Conservation (phyloP, 345 rosid species). For the Eucalyptus camaldulensis region DNA sequence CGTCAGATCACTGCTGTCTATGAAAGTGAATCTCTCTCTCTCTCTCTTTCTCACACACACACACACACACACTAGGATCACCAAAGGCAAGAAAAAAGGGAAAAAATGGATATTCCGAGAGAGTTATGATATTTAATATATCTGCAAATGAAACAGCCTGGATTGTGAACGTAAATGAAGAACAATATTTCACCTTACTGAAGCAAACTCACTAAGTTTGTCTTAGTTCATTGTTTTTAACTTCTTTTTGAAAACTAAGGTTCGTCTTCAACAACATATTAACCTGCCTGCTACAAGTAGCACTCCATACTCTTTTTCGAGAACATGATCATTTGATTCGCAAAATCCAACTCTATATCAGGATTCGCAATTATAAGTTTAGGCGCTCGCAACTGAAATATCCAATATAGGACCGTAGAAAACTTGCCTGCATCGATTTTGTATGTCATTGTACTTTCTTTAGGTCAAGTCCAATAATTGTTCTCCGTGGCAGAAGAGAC, state of each 20-base stretch:
- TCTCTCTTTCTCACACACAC: too few relatives aligned
- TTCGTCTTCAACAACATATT: not conserved
- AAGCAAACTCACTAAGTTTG: not conserved
- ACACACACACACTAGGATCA: not conserved
- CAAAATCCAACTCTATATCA: not conserved
- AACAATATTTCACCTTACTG: not conserved
- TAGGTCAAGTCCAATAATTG: not conserved
- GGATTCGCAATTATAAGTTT: rapidly evolving
- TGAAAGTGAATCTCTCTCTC: not conserved
- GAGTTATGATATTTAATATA: rapidly evolving
- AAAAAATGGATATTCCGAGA: not conserved
- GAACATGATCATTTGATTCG: not conserved
- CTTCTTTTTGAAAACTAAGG: not conserved
- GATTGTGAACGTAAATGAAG: rapidly evolving
- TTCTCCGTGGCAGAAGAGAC: too few relatives aligned
- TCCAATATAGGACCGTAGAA: not conserved
- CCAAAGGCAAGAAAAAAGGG: not conserved
- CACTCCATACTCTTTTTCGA: not conserved
- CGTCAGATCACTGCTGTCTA: too few relatives aligned
- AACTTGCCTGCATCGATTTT: not conserved
- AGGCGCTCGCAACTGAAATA: not conserved
- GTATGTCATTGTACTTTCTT: not conserved
- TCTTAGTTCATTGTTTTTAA: not conserved
- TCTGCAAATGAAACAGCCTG: not conserved
- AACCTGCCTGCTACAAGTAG: rapidly evolving